Conservation (phyloP, 192 early-diverging fungal genomes). For the Coemansia guatemalensis region DNA sequence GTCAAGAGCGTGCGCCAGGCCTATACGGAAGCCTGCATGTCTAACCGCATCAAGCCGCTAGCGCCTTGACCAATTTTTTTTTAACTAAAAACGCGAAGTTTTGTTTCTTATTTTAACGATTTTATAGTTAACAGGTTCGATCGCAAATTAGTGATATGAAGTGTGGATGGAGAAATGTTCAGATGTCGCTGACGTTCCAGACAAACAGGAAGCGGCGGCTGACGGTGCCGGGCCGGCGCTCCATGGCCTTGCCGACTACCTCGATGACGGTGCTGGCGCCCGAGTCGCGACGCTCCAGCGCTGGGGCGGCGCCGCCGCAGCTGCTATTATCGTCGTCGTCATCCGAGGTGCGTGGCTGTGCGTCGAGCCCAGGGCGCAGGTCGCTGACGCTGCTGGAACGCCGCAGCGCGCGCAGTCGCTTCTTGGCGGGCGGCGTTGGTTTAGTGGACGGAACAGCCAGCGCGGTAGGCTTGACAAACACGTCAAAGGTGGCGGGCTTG, state of each 20-base stretch:
- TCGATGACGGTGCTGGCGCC: conserved; percentile 46
- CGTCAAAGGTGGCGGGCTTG: conserved; percentile 42
- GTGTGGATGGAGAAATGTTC: not conserved
- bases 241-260: conserved; percentile 43
- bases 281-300: conserved; percentile 19
- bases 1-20: conserved; percentile 23
- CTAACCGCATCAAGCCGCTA: conserved; percentile 14
- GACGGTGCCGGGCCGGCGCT: conserved; percentile 47
- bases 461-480: conserved; percentile 18
- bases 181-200: conserved; percentile 48
- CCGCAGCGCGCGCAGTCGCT: conserved; percentile 39
- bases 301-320: not conserved
- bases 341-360: conserved; percentile 12
- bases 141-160: not conserved
- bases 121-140: no score
- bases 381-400: conserved; percentile 40
- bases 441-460: not conserved
- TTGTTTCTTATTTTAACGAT: no score
- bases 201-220: conserved; percentile 52
- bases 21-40: conserved; percentile 29
- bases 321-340: conserved; percentile 7
- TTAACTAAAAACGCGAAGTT: not conserved
- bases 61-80: not conserved
- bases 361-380: conserved; percentile 21
- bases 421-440: conserved; percentile 35